Base-by-base conservation (phyloP, 2,329 filamentous ascomycete genomes). In the Penicillium nordicum region DNA sequence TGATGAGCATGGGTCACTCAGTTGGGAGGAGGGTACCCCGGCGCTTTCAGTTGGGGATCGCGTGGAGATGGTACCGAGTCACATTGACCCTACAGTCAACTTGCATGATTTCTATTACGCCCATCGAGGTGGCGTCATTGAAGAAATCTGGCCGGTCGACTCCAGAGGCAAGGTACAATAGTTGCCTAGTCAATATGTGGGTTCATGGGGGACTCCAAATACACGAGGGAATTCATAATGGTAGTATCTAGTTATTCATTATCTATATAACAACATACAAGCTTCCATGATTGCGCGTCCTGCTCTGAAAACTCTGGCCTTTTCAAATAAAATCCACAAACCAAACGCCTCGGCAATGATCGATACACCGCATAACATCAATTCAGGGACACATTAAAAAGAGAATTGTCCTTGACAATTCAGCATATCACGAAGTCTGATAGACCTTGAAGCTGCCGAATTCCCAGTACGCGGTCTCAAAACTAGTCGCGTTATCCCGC, bases 391-490 rank as follows among this genome's bases (percentile, higher is more conserved):
- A 34, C 18, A 25, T 46, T 34, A 46, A n/a, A n/a, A 21, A 4
- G 14, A n/a, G 4, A 46, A 30, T 12, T 8, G 8, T 9, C 11
- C 12, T 23, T 27, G n/a, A 6, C 23, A 23, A 25, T 4, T 14
- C 6, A 27, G 12, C 2, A 3, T 29, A 41, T 55, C 48, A 58
- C 10, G n/a, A 36, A 16, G 74, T 69, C 60, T 77, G 72, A 63
- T 86, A 88, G 2, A 88, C 79, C 59, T 83, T 76, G 62, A 88
- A 86, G 12, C 76, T 72, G 2, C 81, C 82, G 71, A 88, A 86
- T 72, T 84, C 84, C 87, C 82, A 90, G 66, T 79, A 89, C 1
- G 82, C 86, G 65, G 82, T 78, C 38, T 72, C 76, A 66, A 84
- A 88, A 10, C 74, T 81, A 27, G 68, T 72, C 32, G 79, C 84